Evolutionary conservation across 2,329 filamentous ascomycete species (phyloP), one percentile per base, ranked within the genome.

Genomic region (Colletotrichum paranaense): DNA sequence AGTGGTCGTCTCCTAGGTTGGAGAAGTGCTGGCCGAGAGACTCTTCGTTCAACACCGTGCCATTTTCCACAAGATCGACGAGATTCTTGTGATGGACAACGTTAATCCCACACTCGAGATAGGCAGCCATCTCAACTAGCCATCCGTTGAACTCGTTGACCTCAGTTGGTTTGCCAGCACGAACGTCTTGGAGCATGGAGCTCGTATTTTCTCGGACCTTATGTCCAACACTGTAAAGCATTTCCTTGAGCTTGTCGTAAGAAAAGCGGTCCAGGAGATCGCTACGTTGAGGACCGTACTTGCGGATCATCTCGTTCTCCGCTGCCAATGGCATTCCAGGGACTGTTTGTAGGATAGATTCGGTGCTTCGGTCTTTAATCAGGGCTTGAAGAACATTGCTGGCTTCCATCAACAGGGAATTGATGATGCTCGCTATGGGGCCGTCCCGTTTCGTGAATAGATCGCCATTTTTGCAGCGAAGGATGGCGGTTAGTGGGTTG

Each of bases 401-500:
- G 5, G 94, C 92, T 79, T 98, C 95, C n/a, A 86, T 84, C 6
- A 98, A 85, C 4, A 98, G 86, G 28, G 90, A 84, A 57, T 92
- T 90, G 79, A 95, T 92, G 5, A 94, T 86, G 30, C 85, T 86
- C 0, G 88, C 87, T 19, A 94, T 79, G 16, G 86, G 82, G 11
- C 81, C 78, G 8, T 78, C 76, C 72, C 86, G 86, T 74, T 91
- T 89, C 75, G 88, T 87, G 19, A 97, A 90, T 0, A 98, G 81
- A 5, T 88, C 87, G n/a, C 95, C 95, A 77, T 98, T 98, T 74
- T 90, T 90, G 79, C 92, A 92, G 67, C 93, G 88, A 68, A 97
- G 86, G 11, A 98, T 83, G 0, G 92, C 93, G 0, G 94, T 97
- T n/a, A 98, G 84, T 0, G 96, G 94, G 79, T 98, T 97, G 78